Conservation (phyloP, 345 rosid genomes). For the Hevea brasiliensis region DNA sequence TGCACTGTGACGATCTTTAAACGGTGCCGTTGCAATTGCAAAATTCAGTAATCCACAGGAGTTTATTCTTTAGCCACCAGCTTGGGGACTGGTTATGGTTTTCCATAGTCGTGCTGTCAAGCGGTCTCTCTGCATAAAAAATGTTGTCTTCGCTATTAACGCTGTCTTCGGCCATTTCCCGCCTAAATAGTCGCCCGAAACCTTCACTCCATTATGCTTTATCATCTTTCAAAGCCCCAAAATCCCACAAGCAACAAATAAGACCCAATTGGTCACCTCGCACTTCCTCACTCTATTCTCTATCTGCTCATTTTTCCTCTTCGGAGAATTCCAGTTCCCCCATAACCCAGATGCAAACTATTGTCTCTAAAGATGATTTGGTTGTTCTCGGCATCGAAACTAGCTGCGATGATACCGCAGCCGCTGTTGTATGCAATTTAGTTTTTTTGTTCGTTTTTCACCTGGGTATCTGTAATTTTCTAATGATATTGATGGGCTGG, state of each 20-base stretch:
- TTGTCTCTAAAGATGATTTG: slow-evolving; percentile 44
- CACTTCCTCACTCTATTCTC: slow-evolving; percentile 23
- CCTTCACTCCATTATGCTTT: slow-evolving; percentile 23
- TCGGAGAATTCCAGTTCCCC: slow-evolving; percentile 13
- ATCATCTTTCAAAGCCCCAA: slow-evolving; percentile 13
- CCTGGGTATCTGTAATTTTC: not conserved
- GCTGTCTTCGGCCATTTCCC: slow-evolving; percentile 45
- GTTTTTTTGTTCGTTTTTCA: not conserved
- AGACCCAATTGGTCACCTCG: slow-evolving; percentile 15
- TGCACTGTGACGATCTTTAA: too few relatives aligned
- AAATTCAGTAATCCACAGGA: too few relatives aligned
- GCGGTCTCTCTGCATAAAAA: not conserved
- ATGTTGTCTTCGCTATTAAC: slow-evolving; percentile 27
- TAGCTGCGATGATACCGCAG: slow-evolving; percentile 97
- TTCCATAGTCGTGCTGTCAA: not conserved
- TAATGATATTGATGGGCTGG: slow-evolving; percentile 1
- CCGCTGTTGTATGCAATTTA: slow-evolving; percentile 64
- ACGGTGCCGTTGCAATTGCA: too few relatives aligned
- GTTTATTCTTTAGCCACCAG: not conserved
- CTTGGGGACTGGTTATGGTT: not conserved
- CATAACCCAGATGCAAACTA: slow-evolving; percentile 4
- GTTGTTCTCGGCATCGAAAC: slow-evolving; percentile 91
- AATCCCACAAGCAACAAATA: slow-evolving; percentile 6
- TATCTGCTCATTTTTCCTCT: slow-evolving; percentile 21
- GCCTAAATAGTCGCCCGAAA: slow-evolving; percentile 38